phyloP scores from a whole-genome alignment of 75 land plant genomes.

The Selaginella tamariscina region DNA sequence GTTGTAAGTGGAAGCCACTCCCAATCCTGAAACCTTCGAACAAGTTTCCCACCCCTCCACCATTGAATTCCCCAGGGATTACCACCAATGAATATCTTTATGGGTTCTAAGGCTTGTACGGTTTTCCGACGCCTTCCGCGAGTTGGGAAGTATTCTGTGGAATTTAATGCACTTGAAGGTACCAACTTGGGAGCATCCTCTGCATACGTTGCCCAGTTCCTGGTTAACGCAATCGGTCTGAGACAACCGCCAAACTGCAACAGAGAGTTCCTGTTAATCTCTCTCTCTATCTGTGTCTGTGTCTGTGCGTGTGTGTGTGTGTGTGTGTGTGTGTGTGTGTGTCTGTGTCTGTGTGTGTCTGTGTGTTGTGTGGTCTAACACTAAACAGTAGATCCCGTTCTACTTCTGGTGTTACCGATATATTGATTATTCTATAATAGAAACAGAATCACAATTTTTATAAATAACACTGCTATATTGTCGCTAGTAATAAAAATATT shows the following conservation, averaged over 20 bases:
- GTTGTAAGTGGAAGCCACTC: slow-evolving; percentile 50
- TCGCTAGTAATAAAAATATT: too few species aligned
- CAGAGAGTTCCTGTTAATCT: neutral
- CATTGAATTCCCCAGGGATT: slow-evolving; percentile 37
- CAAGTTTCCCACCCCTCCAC: slow-evolving; percentile 78
- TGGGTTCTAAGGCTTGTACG: slow-evolving; percentile 1
- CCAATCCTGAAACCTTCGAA: slow-evolving; percentile 50
- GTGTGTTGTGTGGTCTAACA: too few species aligned
- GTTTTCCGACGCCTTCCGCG: slow-evolving; percentile 31
- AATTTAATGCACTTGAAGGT: slow-evolving; percentile 31
- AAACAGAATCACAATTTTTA: too few species aligned
- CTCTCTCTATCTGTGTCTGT: too few species aligned
- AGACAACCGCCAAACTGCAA: slow-evolving; percentile 67
- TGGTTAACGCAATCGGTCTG: slow-evolving; percentile 42
- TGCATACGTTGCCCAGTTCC: slow-evolving; percentile 57
- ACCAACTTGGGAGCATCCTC: slow-evolving; percentile 45
- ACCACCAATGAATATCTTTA: slow-evolving; percentile 14
- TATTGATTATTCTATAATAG: too few species aligned
- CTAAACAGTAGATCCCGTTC: too few species aligned
- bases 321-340: too few species aligned
- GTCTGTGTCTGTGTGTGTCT: too few species aligned
- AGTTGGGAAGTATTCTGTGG: slow-evolving; percentile 15
- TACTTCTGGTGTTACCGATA: too few species aligned
- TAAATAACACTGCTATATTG: too few species aligned
- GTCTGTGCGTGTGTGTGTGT: too few species aligned